Base-by-base conservation (phyloP, 2,329 filamentous ascomycete genomes). In the Sclerotinia nivalis region DNA sequence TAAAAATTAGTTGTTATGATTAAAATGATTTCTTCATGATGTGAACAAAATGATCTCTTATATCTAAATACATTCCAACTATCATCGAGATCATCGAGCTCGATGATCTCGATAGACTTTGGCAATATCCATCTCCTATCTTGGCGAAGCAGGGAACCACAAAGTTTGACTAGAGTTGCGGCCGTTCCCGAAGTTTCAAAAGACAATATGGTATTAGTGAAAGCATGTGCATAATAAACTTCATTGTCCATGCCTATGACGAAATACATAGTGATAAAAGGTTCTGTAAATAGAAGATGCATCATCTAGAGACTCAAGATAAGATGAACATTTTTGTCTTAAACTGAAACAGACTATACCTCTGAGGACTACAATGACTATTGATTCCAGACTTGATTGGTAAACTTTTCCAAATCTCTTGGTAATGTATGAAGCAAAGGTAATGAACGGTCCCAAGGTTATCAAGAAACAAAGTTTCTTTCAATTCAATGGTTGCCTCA, bases 1-100 rank as follows among this genome's bases (percentile, higher is more conserved):
- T 50, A 28, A 50, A 40, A 59, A 52, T 68, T 68, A 68, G 66
- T 49, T 64, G 18, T 68, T n/a, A 50, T 43, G 45, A 28, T 49
- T 60, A 25, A 50, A 45, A 22, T 10, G 2, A 40, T 40, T 43
- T 9, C 6, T n/a, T 31, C 49, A 22, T 13, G 10, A 10, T 34
- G 34, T 31, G 31, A 45, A 50, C 9, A 40, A 22, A 8, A 31
- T 49, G 40, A 25, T 50, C 40, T 31, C n/a, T 61, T 61, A 68
- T 68, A 60, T 60, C 55, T 31, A 43, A 60, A 52, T 4, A 20
- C 31, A 25, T 28, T 40, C 34, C 15, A 31, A 6, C 22, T 37
- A n/a, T 43, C 7, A 52, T 18, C n/a, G n/a, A 18, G 22, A 49
- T 68, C 40, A 6, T 18, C 40, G 40, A 43, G 40, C 18, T 43